phyloP scores from a whole-genome alignment of 768 basidiomycete species.

The Kwoniella sp. region DNA sequence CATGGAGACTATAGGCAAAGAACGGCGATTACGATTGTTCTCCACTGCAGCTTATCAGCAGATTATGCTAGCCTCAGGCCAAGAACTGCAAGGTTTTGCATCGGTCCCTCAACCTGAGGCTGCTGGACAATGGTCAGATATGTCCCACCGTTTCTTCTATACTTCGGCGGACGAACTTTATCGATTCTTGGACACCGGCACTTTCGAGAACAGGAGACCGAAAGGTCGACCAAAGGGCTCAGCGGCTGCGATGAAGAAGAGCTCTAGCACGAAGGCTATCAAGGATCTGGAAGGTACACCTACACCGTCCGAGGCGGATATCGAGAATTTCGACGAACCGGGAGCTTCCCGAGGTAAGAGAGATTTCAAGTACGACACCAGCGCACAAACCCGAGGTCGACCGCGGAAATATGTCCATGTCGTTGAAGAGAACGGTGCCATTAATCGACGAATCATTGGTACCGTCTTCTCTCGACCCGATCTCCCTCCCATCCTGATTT shows the following conservation, averaged over 20 bases:
- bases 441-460: slow-evolving; percentile 44
- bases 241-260: not conserved
- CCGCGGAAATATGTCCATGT: slow-evolving; percentile 53
- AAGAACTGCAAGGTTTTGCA: slow-evolving; percentile 51
- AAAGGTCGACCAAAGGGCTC: not conserved
- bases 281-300: not conserved
- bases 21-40: slow-evolving; percentile 83
- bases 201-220: not conserved
- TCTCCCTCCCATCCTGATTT: slow-evolving; percentile 42
- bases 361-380: slow-evolving; percentile 23
- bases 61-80: slow-evolving; percentile 67
- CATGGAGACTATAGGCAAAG: slow-evolving; percentile 80
- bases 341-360: not conserved
- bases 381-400: slow-evolving; percentile 41
- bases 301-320: slow-evolving; percentile 1
- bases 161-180: slow-evolving; percentile 7
- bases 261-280: not conserved
- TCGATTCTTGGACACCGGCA: slow-evolving; percentile 6
- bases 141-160: slow-evolving; percentile 26
- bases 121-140: slow-evolving; percentile 38
- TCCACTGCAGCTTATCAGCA: slow-evolving; percentile 69
- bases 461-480: slow-evolving; percentile 37
- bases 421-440: slow-evolving; percentile 48
- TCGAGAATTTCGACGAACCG: slow-evolving; percentile 1
- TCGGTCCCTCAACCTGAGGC: slow-evolving; percentile 20